phyloP scores from a whole-genome alignment of 352 stramenopile genomes.

The Detonula confervacea region DNA sequence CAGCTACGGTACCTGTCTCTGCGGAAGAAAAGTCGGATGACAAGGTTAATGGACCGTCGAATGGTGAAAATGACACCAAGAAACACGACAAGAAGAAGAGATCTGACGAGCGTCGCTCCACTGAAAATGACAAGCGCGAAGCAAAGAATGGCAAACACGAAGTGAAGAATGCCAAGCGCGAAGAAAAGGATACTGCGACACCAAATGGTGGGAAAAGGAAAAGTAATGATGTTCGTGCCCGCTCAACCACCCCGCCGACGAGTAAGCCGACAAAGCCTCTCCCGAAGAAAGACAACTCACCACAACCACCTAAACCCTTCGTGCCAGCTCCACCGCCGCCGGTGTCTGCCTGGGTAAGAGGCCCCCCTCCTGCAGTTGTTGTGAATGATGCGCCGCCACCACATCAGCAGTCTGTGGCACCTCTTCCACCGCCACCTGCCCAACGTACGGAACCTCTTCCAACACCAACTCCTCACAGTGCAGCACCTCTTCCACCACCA shows the following conservation, averaged over 20 bases:
- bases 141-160: neutral
- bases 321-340: slow-evolving; percentile 34
- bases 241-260: no score
- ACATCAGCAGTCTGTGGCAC: slow-evolving; percentile 1
- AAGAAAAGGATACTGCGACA: no score
- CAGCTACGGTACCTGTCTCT: no score
- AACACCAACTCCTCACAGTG: neutral
- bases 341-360: slow-evolving; percentile 37
- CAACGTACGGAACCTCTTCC: no score
- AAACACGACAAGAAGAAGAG: no score
- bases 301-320: slow-evolving; percentile 29
- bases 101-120: no score
- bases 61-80: no score
- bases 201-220: no score
- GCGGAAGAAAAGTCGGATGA: no score
- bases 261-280: slow-evolving; percentile 2
- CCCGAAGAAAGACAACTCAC: neutral
- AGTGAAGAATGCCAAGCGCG: neutral
- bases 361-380: neutral
- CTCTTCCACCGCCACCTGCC: neutral
- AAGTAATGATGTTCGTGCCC: neutral
- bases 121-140: slow-evolving; percentile 4
- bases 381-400: neutral
- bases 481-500: neutral
- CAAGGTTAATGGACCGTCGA: no score